Base-by-base conservation (phyloP, 2,329 filamentous ascomycete species). In the Apiospora rasikravindrae region DNA sequence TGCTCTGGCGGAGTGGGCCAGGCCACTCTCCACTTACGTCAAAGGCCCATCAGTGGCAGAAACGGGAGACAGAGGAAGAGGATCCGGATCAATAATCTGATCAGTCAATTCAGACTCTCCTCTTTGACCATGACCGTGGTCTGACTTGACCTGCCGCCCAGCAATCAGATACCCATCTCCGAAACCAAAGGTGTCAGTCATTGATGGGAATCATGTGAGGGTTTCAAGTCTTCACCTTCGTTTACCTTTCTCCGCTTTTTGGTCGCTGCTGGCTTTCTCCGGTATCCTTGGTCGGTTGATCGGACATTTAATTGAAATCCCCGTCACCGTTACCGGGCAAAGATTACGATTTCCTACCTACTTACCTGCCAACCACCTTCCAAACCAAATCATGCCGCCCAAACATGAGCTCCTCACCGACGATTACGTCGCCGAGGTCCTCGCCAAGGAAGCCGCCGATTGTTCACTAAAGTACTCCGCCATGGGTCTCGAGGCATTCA, bases 401-500 rank as follows among this genome's bases (percentile, higher is more conserved):
- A 71, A 73, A 29, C 70, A 78, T 75, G 84, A 86, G n/a, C 79
- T 89, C 33, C 81, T 92, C 67, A 91, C 90, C 26, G 94, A 97
- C 79, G 92, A 94, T 69, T 94, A 95, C 78, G 91, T 98, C 74
- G 94, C 94, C 22, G 88, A 88, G 67, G 85, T 98, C n/a, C 86
- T 98, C 47, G 89, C 91, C 69, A 90, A 93, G 76, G 95, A 98
- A 82, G 95, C 95, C 16, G 90, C 88, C 73, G 89, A 92, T 72
- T 92, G 88, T 76, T 93, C 92, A 2, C 83, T 93, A 67, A 93
- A 90, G 78, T 96, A 95, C 80, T 93, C 93, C 0, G 84, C 92
- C 8, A 86, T 94, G 78, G 94, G 94, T 13, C 84, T 95, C 74
- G 89, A 93, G 71, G 93, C 92, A 24, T 92, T 84, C 75, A 86